Evolutionary conservation across 495 filamentous ascomycete species (phyloP).

Genomic region (Trypethelium eluteriae): DNA sequence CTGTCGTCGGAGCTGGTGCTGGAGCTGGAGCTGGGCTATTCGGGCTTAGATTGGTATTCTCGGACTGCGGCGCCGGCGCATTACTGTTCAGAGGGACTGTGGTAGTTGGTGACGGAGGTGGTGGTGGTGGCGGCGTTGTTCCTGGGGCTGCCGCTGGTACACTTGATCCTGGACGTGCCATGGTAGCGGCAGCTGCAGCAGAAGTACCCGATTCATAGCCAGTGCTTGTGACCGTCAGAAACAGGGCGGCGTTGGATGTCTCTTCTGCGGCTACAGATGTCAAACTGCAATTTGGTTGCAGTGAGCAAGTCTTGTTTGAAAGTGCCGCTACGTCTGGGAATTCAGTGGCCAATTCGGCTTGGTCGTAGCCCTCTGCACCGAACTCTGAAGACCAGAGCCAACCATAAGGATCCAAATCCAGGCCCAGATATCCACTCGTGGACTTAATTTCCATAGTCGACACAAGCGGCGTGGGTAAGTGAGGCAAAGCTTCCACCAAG

Average conservation of each 20-base stretch:
- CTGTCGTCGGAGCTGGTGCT: not conserved
- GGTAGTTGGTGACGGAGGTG: not conserved
- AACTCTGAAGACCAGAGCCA: not conserved
- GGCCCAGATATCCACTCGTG: not conserved
- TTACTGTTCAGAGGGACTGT: not conserved
- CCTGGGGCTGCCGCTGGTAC: not conserved
- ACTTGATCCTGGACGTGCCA: not conserved
- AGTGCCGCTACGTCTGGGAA: conserved; percentile 1
- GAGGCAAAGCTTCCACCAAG: not conserved
- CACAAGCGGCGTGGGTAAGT: not conserved
- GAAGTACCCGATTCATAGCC: not conserved
- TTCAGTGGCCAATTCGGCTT: not conserved
- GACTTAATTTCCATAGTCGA: not conserved
- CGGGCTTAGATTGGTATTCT: not conserved
- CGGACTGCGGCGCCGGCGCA: not conserved
- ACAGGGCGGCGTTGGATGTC: conserved; percentile 3
- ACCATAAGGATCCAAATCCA: not conserved
- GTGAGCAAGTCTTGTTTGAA: not conserved
- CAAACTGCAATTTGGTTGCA: not conserved
- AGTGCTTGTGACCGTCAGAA: conserved; percentile 1
- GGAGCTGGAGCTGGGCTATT: not conserved
- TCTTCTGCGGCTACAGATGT: not conserved
- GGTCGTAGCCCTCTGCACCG: not conserved
- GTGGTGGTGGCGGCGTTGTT: not conserved
- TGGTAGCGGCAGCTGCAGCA: not conserved